A percentile compares a stretch with the other conserved stretches of the same genome.
Conservation (phyloP, 441 rosid genomes). For the Euphorbia corollata region DNA sequence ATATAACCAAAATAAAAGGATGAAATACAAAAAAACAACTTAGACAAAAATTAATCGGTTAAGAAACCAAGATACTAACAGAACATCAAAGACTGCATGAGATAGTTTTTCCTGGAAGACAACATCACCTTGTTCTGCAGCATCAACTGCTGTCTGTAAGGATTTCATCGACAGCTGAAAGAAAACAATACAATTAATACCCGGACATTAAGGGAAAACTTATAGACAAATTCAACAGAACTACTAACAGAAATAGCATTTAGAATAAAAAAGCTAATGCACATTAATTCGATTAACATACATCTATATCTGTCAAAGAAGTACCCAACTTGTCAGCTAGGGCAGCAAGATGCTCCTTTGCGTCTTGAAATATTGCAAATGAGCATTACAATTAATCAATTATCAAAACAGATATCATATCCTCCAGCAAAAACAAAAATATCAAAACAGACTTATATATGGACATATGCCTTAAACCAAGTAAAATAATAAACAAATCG, state of each 20-base stretch:
- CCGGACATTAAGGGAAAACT: not conserved
- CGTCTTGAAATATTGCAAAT: conserved; percentile 57
- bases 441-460: not conserved
- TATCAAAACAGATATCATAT: conserved; percentile 1
- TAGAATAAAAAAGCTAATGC: conserved; percentile 20
- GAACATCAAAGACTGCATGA: conserved; percentile 49
- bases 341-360: conserved; percentile 93
- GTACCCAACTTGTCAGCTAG: conserved; percentile 88
- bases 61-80: conserved; percentile 39
- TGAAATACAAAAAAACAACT: not conserved
- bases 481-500: not conserved
- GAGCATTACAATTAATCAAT: conserved; percentile 6
- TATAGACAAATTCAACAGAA: conserved; percentile 6
- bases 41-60: conserved; percentile 16
- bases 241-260: conserved; percentile 15
- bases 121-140: conserved; percentile 92
- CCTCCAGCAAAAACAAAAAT: not conserved
- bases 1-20: not conserved
- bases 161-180: conserved; percentile 77
- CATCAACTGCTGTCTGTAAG: conserved; percentile 51
- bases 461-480: not conserved
- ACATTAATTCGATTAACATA: conserved; percentile 31
- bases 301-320: conserved; percentile 86
- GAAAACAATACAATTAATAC: conserved; percentile 27
- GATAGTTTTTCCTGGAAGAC: conserved; percentile 45